phyloP scores from a whole-genome alignment of 495 filamentous ascomycete species.

The Aspergillus funiculosus region DNA sequence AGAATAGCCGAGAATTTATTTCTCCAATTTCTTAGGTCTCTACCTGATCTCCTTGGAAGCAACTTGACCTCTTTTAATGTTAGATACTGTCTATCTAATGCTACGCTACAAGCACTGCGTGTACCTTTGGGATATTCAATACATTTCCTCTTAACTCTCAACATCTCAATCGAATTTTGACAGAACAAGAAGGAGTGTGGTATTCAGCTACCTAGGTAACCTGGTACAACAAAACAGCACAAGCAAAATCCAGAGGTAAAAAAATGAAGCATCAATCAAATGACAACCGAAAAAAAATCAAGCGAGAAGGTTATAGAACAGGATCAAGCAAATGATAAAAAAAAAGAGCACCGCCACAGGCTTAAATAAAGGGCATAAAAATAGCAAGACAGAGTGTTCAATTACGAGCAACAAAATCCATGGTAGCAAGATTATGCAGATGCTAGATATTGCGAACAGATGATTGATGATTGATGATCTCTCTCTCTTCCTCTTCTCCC shows the following conservation, averaged over 20 bases:
- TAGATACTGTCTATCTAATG: no score
- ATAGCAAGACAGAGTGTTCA: background rate
- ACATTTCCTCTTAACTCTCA: no score
- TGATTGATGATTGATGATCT: background rate
- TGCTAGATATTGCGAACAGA: background rate
- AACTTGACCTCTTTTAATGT: no score
- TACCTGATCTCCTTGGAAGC: background rate
- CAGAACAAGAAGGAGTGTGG: background rate
- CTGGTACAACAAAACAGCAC: no score
- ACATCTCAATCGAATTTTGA: no score
- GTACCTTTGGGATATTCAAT: no score
- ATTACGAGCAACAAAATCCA: background rate
- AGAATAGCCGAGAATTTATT: background rate
- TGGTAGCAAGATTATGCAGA: background rate
- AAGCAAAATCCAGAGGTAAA: no score
- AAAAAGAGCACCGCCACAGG: background rate
- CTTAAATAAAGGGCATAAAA: background rate
- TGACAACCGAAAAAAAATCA: no score
- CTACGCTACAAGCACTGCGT: no score
- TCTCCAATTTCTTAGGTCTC: background rate
- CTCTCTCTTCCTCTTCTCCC: no score
- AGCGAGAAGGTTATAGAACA: background rate
- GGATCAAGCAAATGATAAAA: background rate
- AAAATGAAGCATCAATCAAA: no score
- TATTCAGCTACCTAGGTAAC: constrained; percentile 1